Conservation (phyloP, 1,139 yeast species). For the Magnusiomyces paraingens region DNA sequence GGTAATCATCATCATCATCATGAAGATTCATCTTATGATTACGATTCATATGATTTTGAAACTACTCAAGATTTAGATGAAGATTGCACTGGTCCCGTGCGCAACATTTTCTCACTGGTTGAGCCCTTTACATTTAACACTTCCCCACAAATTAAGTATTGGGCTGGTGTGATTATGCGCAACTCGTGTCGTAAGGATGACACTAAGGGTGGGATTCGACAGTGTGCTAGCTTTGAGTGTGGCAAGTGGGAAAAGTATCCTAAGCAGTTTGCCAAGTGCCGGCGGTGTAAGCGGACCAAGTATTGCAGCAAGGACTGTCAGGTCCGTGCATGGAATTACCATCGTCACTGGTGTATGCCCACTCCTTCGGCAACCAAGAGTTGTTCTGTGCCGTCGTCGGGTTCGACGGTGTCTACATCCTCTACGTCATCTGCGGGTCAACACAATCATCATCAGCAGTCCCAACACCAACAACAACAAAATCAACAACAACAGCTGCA, state of each 20-base stretch:
- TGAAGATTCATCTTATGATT: slow-evolving; percentile 38
- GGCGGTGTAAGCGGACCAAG: slow-evolving; percentile 89
- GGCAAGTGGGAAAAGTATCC: slow-evolving; percentile 95
- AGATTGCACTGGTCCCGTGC: slow-evolving; percentile 40
- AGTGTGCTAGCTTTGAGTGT: slow-evolving; percentile 89
- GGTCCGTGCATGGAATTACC: slow-evolving; percentile 85
- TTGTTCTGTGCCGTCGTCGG: slow-evolving; percentile 4
- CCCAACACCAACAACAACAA: background rate
- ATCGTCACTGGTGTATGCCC: slow-evolving; percentile 87
- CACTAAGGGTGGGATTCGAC: slow-evolving; percentile 79
- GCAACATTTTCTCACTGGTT: slow-evolving; percentile 82
- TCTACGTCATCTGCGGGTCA: background rate
- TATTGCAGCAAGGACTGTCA: slow-evolving; percentile 93
- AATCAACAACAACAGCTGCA: background rate
- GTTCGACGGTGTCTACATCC: slow-evolving; percentile 3
- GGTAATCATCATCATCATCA: too few species aligned
- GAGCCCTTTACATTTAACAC: slow-evolving; percentile 80
- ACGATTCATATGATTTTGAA: slow-evolving; percentile 51
- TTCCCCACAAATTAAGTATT: slow-evolving; percentile 74
- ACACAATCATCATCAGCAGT: background rate
- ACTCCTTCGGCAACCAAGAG: slow-evolving; percentile 18
- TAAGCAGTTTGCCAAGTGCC: slow-evolving; percentile 88
- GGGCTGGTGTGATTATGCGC: slow-evolving; percentile 97
- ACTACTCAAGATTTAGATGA: slow-evolving; percentile 40
- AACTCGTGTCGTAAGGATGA: slow-evolving; percentile 92